Evolutionary conservation across 768 basidiomycete genomes (phyloP), one percentile per base, ranked within the genome.

Genomic region (Termitomyces bulborhizus): DNA sequence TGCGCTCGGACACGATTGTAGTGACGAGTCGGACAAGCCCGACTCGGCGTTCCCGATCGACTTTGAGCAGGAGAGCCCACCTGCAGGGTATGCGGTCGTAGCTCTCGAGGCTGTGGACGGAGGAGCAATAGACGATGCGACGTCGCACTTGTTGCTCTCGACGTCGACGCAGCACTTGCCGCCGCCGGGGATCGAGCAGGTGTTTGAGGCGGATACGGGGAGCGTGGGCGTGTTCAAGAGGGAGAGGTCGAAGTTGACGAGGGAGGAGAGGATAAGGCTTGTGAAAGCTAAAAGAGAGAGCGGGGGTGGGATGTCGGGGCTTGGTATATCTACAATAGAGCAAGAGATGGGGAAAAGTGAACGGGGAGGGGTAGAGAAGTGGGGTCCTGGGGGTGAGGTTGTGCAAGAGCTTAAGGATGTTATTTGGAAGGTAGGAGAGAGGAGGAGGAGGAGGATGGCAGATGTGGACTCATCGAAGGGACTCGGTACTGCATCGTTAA

Each of bases 351-450:
- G 55, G 60, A 48, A 18, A 53, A 46, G 45, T 47, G 34, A 8
- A 32, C 6, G 31, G 31, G 53, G 59, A 36, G 65, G 63, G 16
- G 62, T 66, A 39, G 83, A 80, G 67, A 72, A 73, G 54, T 85
- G 85, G 85, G 88, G 86, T 0, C 88, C 86, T 6, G 81, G 83
- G 4, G 85, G 83, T 1, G 90, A 91, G 57, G 88, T 92, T 36
- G 88, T 92, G 5, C 83, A 89, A 66, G 90, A 92, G 67, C 72
- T 92, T 59, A 89, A 87, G 67, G 90, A 91, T 61, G 89, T 92
- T 11, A 92, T 92, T 31, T 89, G 86, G 87, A 86, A 90, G 66
- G 90, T 92, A 8, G 80, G 88, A 32, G 86, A 91, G 69, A 75
- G 77, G 63, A 74, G 83, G 66, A 74, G 83, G 66, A 71, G 85